Percentiles rank a stretch among this genome's conserved stretches.
Conservation (phyloP, 805 yeast genomes). For the Teunomyces kruisii region DNA sequence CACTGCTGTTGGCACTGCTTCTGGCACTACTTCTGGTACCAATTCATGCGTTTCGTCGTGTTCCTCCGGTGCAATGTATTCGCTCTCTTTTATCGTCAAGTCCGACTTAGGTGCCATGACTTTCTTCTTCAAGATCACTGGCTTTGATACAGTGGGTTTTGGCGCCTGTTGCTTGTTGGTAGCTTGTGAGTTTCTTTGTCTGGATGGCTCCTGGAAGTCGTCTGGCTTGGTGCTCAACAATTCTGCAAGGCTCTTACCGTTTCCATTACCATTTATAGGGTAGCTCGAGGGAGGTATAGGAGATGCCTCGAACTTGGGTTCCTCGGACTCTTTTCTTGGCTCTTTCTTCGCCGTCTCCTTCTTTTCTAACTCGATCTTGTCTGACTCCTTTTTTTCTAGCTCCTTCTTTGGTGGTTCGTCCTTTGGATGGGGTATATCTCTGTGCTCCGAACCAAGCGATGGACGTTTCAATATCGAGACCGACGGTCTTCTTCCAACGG, state of each 20-base stretch:
- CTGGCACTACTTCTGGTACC: too few relatives aligned
- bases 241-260: conserved; percentile 39
- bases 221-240: conserved; percentile 29
- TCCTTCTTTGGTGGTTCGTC: neutral
- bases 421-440: neutral
- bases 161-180: conserved; percentile 19
- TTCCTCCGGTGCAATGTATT: too few relatives aligned
- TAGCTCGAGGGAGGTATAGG: conserved; percentile 18
- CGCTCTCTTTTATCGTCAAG: neutral
- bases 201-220: conserved; percentile 12
- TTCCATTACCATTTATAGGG: conserved; percentile 18
- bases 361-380: too few relatives aligned
- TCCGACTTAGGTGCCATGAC: neutral
- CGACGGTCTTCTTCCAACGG: conserved; percentile 13
- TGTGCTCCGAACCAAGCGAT: neutral
- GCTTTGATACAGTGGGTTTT: conserved; percentile 27
- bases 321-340: neutral
- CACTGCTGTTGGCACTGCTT: too few relatives aligned
- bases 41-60: too few relatives aligned
- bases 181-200: conserved; percentile 16
- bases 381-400: too few relatives aligned
- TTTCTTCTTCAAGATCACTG: conserved; percentile 41
- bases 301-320: conserved; percentile 14
- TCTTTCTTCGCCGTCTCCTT: too few relatives aligned
- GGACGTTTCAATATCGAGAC: conserved; percentile 20